Base-by-base conservation (phyloP, 2,329 filamentous ascomycete species). In the Diaporthe sp. region DNA sequence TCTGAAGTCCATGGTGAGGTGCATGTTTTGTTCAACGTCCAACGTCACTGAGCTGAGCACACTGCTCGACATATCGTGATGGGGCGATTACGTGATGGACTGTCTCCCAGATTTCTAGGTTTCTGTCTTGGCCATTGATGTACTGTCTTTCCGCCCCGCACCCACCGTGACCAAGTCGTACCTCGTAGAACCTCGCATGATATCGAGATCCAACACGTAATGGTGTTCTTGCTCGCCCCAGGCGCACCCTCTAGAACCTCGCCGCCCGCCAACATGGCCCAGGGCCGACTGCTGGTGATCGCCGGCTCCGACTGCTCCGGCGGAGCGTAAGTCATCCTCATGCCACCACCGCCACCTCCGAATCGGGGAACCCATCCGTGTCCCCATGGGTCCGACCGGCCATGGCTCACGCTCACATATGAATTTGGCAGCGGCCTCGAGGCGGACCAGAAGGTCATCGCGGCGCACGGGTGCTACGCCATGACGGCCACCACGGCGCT, bases 401-500 rank as follows among this genome's bases (percentile, higher is more conserved):
- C 38, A n/a, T 22, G n/a, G n/a, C 67, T 28, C 77, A 52, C 42
- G 47, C 72, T 74, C 67, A 74, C 68, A 71, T 17, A n/a, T 38
- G 7, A 45, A 74, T 47, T 68, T 47, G 60, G 50, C 80, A 98
- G 96, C 73, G 97, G 96, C 69, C 91, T 99, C 45, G 96, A 99
- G 84, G 97, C 96, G 52, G 96, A 98, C 82, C 96, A 98, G 82
- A 97, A 98, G 83, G 95, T 97, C 76, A 93, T 98, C 76, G 94
- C 95, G 58, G 95, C 94, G 25, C 95, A 98, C 89, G 92, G 93
- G 75, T 97, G 94, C 85, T 98, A 98, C 87, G 95, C 95, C 75
- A 97, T 98, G 92, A 98, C 96, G 68, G 95, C 96, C 30, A 98
- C 96, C 13, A 97, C 96, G 19, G 96, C 96, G 28, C 86, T 99